Base-by-base conservation (phyloP, 768 basidiomycete genomes). In the Gyrodon lividus region DNA sequence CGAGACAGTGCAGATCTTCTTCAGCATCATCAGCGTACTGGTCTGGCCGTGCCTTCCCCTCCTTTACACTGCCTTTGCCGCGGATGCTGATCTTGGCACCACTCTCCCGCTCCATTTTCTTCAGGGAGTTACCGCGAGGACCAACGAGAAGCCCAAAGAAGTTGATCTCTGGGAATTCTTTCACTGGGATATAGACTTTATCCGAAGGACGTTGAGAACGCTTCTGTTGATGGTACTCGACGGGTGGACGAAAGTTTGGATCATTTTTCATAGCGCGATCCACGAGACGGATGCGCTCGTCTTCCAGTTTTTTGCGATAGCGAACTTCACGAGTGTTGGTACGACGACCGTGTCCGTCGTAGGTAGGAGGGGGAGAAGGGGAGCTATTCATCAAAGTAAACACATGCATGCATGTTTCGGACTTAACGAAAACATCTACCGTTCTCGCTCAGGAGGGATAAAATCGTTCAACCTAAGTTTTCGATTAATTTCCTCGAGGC, bases 91-190 rank as follows among this genome's bases (percentile, higher is more conserved):
- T 99, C 73, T 98, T 98, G 6, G 97, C 97, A 30, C 97, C 97
- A 64, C 89, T 92, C 63, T 98, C 92, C 51, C 91, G 79, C 71
- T 99, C 97, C 97, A 99, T 99, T 73, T 93, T 95, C 81, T 99
- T 99, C 79, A 98, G 74, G 75, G 95, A 95, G 69, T 99, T 98
- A 41, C 97, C 97, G 64, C 97, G 89, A 64, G 97, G 97, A 34
- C 97, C 97, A 57, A 99, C 96, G 54, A 99, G 82, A 55, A 99
- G 77, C 61, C 97, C 97, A 63, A 99, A 98, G 75, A 98, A 99
- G 69, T 99, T 99, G 78, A 99, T 98, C 73, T 98, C 96, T 2
- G 97, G 97, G 61, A 99, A 99, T 72, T 99, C 97, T 70, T 99
- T 98, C 68, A 98, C 95, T 35, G 97, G 97, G 54, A 99, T 98